Conservation (phyloP, 495 filamentous ascomycete genomes). For the Hypoxylon cercidicola region DNA sequence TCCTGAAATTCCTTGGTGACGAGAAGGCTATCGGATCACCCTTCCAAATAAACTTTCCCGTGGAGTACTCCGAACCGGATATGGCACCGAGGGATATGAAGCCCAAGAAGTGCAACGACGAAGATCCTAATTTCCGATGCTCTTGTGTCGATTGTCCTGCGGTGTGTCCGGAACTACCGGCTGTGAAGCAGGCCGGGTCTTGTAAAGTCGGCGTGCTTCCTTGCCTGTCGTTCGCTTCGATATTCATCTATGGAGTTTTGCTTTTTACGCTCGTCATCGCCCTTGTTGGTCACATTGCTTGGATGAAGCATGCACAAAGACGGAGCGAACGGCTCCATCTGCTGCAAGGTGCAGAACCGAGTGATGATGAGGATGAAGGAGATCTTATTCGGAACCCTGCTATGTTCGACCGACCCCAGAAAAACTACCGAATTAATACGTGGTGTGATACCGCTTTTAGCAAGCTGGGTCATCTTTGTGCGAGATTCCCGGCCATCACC, state of each 20-base stretch:
- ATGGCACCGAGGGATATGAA: conserved; percentile 74
- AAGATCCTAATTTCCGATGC: conserved; percentile 85
- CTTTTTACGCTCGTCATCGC: conserved; percentile 71
- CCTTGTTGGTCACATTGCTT: conserved; percentile 77
- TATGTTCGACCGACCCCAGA: conserved; percentile 74
- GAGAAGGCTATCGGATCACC: conserved; percentile 90
- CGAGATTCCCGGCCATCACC: conserved; percentile 84
- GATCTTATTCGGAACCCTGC: conserved; percentile 78
- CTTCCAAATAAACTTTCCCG: conserved; percentile 95
- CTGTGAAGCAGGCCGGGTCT: conserved; percentile 68
- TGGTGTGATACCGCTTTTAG: conserved; percentile 82
- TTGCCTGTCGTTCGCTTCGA: conserved; percentile 91
- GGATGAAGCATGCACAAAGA: conserved; percentile 73
- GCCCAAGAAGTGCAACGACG: conserved; percentile 87
- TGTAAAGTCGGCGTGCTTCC: conserved; percentile 89
- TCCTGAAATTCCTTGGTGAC: conserved; percentile 91
- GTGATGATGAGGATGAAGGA: conserved; percentile 90
- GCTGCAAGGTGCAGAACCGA: conserved; percentile 82
- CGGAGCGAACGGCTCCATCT: conserved; percentile 83
- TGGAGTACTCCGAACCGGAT: conserved; percentile 66
- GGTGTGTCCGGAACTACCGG: conserved; percentile 82
- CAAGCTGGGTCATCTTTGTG: conserved; percentile 81
- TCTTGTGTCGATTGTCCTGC: conserved; percentile 91
- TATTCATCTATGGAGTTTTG: conserved; percentile 83
- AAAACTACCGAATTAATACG: conserved; percentile 80